Evolutionary conservation across 441 rosid genomes (phyloP), one percentile per base, ranked within the genome.

Genomic region (Biscutella laevigata): DNA sequence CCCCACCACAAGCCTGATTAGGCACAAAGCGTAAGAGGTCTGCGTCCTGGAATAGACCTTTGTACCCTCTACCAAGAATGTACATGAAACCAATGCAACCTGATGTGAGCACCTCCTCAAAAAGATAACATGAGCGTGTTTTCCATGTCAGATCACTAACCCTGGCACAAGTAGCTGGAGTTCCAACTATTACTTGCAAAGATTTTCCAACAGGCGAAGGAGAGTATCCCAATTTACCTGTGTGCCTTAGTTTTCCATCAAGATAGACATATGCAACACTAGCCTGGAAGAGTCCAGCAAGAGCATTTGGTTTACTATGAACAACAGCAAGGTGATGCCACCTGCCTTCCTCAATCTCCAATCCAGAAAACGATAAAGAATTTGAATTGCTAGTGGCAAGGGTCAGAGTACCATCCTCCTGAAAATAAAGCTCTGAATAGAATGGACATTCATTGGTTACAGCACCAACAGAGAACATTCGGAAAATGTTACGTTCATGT

Each of bases 271-370:
- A 64, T 42, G 99, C 99, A 76, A 91, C 75, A 69, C 99, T 95
- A 53, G 99, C 95, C 77, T 95, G 99, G 74, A 95, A 95, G 14
- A 95, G 77, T 74, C 99, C 99, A 72, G 99, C 98, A 44, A 95
- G 97, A 59, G 99, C 98, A 78, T 88, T 95, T 33, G 99, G 99
- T 72, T 95, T 95, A 77, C 91, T 95, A 71, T 95, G 98, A 60
- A 95, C 88, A 76, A 95, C 90, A 47, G 98, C 99, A 73, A 95
- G 97, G 82, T 95, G 99, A 79, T 95, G 95, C 99, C 99, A 95
- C 73, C 88, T 80, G 48, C 94, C 97, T 73, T 91, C 96, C 57
- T 91, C 96, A 70, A 91, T 72, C 42, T 91, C 98, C 67, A 86
- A 64, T 55, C 99, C 95, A 76, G 99, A 81, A 74, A 95, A 91